A percentile compares a stretch with the other conserved stretches of the same genome.
Conservation (phyloP, 306 rosid species). For the Datisca glomerata region DNA sequence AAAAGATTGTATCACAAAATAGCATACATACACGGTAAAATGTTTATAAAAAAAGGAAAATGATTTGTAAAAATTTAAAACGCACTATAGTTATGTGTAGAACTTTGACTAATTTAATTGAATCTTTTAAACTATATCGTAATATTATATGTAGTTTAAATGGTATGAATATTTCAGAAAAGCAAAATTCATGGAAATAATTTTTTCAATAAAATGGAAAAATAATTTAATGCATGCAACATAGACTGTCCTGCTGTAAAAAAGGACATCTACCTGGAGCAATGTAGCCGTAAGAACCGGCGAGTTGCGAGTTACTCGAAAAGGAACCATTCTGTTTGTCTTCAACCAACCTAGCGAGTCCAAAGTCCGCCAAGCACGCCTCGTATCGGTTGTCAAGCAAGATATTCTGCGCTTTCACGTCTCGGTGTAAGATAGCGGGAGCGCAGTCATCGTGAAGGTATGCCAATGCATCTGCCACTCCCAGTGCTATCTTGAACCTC, state of each 20-base stretch:
- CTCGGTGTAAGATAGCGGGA: conserved; percentile 91
- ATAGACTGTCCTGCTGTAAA: background rate
- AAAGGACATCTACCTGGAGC: conserved; percentile 70
- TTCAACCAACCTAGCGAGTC: conserved; percentile 66
- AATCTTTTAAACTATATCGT: no score
- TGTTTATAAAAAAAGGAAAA: background rate
- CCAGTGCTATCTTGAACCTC: conserved; percentile 71
- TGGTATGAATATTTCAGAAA: no score
- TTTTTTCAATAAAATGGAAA: no score
- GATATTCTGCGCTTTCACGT: conserved; percentile 66
- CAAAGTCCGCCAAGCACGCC: conserved; percentile 79
- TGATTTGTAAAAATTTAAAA: background rate
- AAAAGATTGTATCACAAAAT: no score
- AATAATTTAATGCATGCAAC: no score
- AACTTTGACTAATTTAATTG: no score
- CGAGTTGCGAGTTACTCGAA: conserved; percentile 51
- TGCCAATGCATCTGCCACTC: conserved; percentile 70
- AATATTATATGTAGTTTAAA: no score
- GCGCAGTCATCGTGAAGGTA: conserved; percentile 83
- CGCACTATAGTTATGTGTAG: no score
- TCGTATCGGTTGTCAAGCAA: conserved; percentile 55
- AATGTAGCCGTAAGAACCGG: conserved; percentile 88
- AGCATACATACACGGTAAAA: no score
- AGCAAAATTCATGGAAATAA: no score
- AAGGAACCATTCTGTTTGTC: conserved; percentile 34